phyloP scores from a whole-genome alignment of 176 grass and related monocot species.

The Carex parvula region DNA sequence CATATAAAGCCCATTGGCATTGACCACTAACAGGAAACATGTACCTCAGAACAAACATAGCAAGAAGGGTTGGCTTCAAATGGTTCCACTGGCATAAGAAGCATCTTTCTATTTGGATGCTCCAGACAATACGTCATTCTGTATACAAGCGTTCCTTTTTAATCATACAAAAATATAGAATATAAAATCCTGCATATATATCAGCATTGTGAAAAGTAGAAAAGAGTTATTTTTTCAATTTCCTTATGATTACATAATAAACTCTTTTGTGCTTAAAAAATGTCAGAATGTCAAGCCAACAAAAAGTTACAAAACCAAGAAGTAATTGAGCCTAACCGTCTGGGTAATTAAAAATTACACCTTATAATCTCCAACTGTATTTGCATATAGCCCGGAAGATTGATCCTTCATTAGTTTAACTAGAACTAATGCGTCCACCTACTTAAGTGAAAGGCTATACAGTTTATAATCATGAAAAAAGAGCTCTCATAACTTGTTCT shows the following conservation, averaged over 20 bases:
- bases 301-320: not conserved
- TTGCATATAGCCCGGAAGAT: not conserved
- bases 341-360: not conserved
- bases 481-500: not conserved
- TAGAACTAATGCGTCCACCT: not conserved
- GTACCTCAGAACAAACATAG: slow-evolving; percentile 99
- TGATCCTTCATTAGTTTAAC: not conserved
- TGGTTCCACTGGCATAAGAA: slow-evolving; percentile 89
- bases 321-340: not conserved
- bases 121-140: slow-evolving; percentile 99
- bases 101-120: slow-evolving; percentile 85
- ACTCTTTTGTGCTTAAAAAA: not conserved
- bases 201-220: not conserved
- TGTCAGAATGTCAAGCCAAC: not conserved
- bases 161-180: not conserved
- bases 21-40: slow-evolving; percentile 13
- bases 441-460: not conserved
- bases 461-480: not conserved
- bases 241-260: not conserved
- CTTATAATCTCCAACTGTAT: not conserved
- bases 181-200: not conserved
- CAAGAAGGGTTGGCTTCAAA: slow-evolving; percentile 93
- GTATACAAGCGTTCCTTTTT: slow-evolving; percentile 18
- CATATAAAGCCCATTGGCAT: not conserved
- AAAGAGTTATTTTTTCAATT: not conserved